Base-by-base conservation (phyloP, 208 protist species). In the Jaenimonas drosophilae region DNA sequence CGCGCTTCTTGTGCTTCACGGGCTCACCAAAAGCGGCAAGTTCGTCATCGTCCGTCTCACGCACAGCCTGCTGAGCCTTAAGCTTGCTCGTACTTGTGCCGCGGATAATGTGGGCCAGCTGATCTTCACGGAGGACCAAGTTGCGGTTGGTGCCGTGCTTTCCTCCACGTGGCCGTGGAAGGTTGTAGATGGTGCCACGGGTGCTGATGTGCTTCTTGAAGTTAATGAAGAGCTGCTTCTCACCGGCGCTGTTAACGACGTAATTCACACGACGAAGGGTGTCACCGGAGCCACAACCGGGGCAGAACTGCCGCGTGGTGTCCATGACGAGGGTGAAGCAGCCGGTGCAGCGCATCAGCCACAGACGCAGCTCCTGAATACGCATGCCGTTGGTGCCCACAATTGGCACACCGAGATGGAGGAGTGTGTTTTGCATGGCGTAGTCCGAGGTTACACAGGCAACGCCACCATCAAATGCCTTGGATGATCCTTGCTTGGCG, bases 401-500 rank as follows among this genome's bases (percentile, higher is more conserved):
- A 26, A 96, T 70, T 6, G 84, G 74, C 9, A 97, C 68, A 24
- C 90, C 90, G 11, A 94, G 67, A 41, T 97, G 90, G 32, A 96
- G 60, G 23, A 96, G 58, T 16, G 87, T 89, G 72, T 97, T 97
- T 62, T 97, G 90, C 86, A 97, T 94, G 19, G 93, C 83, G 59
- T 88, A 97, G 62, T 97, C 93, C n/a, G 90, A 95, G 27, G 93
- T 96, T 11, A 94, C 79, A 42, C 89, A 96, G 7, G 77, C 87
- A 51, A 96, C 81, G 31, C 84, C 79, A 12, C 72, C 77, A 12
- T 56, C 58, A 44, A 93, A 89, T 32, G 36, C 37, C 9, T 21
- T 11, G 16, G 37, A 25, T 7, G 14, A 7, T 20, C 19, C 19
- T 7, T 11, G 9, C 24, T 20, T n/a, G 23, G 6, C 40, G 19